Percentiles rank a stretch among this genome's conserved stretches.
Conservation (phyloP, 768 basidiomycete species). For the Suillus fuscotomentosus region DNA sequence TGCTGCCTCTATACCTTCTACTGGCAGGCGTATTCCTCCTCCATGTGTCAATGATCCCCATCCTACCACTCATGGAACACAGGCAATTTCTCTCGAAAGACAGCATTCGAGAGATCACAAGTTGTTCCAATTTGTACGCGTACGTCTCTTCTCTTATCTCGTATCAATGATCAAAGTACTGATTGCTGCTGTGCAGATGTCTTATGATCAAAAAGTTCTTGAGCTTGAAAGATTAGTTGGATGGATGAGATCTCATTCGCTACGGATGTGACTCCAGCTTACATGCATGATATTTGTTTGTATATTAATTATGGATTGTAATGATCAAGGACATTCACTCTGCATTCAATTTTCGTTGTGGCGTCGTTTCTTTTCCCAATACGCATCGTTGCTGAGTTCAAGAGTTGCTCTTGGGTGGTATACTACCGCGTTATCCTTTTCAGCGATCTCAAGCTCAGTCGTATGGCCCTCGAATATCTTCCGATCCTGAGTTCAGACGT, state of each 20-base stretch:
- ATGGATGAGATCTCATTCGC: neutral
- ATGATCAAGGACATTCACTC: neutral
- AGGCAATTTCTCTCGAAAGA: too few relatives aligned
- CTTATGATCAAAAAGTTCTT: neutral
- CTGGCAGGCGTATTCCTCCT: neutral
- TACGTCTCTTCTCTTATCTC: neutral
- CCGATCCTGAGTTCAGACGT: neutral
- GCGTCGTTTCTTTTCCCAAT: neutral
- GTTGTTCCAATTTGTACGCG: neutral
- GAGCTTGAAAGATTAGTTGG: neutral
- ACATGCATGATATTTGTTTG: neutral
- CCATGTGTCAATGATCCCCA: neutral
- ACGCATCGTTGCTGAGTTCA: neutral
- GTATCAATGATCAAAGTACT: neutral
- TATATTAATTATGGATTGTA: neutral
- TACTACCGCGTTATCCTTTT: too few relatives aligned
- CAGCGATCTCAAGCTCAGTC: too few relatives aligned
- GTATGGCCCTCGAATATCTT: too few relatives aligned
- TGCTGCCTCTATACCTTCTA: neutral
- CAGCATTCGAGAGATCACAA: neutral
- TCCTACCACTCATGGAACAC: neutral
- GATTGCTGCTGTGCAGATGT: neutral
- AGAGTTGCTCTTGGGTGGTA: neutral
- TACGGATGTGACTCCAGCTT: neutral
- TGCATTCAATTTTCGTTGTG: neutral